Conservation (phyloP, 179 eudicot species). For the Spinacia oleracea region DNA sequence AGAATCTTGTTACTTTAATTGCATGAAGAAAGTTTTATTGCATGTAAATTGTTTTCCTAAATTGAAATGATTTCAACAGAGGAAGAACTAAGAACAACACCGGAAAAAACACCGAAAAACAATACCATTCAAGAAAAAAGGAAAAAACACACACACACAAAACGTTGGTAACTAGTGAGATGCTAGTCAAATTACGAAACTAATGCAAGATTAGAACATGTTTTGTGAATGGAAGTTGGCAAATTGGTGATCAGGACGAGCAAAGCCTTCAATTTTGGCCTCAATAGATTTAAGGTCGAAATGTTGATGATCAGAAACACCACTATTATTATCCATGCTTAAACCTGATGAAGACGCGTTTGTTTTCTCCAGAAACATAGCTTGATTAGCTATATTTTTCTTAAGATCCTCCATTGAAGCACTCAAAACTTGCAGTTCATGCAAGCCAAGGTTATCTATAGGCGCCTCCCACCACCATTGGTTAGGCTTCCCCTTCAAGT, state of each 20-base stretch:
- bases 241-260: slow-evolving; percentile 23
- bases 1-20: background rate
- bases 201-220: slow-evolving; percentile 2
- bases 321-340: slow-evolving; percentile 18
- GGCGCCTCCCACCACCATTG: slow-evolving; percentile 63
- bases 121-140: background rate
- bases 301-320: slow-evolving; percentile 27
- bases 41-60: background rate
- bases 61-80: background rate
- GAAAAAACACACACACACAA: no score
- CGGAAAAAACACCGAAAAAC: no score
- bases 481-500: slow-evolving; percentile 32
- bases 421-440: slow-evolving; percentile 44
- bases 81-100: background rate
- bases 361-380: slow-evolving; percentile 20
- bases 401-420: slow-evolving; percentile 58
- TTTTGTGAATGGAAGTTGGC: slow-evolving; percentile 27
- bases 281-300: slow-evolving; percentile 36
- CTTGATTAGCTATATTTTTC: slow-evolving; percentile 37
- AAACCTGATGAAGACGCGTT: slow-evolving; percentile 14
- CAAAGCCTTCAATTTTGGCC: slow-evolving; percentile 36
- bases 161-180: slow-evolving; percentile 30
- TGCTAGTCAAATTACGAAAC: slow-evolving; percentile 12
- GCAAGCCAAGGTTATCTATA: slow-evolving; percentile 35
- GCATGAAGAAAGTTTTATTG: background rate